Evolutionary conservation across 2,329 filamentous ascomycete genomes (phyloP).

Genomic region (Colletotrichum sp.): DNA sequence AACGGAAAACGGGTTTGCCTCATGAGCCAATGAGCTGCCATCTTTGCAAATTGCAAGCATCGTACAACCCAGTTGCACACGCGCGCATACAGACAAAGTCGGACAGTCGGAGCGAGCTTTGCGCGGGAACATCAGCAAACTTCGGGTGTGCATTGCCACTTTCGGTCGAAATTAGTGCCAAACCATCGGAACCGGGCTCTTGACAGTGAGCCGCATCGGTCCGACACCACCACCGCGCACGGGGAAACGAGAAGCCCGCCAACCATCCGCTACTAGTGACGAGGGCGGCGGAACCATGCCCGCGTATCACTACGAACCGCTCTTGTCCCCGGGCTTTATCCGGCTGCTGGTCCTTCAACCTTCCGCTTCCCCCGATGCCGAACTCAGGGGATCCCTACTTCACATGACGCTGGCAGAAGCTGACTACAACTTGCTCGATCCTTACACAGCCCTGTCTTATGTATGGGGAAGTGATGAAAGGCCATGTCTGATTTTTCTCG

Average conservation of each 20-base stretch:
- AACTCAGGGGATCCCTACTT: slow-evolving; percentile 18
- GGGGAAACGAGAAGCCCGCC: not conserved
- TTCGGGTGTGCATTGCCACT: not conserved
- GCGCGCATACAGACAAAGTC: not conserved
- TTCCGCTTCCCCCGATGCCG: not conserved
- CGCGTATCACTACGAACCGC: slow-evolving; percentile 13
- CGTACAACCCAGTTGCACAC: not conserved
- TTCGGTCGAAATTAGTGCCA: not conserved
- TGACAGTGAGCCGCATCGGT: not conserved
- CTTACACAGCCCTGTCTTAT: slow-evolving; percentile 28
- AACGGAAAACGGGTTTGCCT: not conserved
- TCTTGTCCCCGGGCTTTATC: not conserved
- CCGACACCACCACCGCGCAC: not conserved
- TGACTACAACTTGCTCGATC: not conserved
- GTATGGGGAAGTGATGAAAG: slow-evolving; percentile 22
- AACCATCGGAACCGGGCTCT: not conserved
- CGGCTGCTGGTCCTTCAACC: not conserved
- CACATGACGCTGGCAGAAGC: not conserved
- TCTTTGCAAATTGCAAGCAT: not conserved
- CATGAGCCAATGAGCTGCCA: not conserved
- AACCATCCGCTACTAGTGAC: not conserved
- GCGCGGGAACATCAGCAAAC: not conserved
- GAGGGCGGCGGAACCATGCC: not conserved
- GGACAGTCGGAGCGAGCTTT: not conserved
- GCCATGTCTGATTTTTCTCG: slow-evolving; percentile 21